Base-by-base conservation (phyloP, 73 alveolate genomes). In the Stentor roeselii region DNA sequence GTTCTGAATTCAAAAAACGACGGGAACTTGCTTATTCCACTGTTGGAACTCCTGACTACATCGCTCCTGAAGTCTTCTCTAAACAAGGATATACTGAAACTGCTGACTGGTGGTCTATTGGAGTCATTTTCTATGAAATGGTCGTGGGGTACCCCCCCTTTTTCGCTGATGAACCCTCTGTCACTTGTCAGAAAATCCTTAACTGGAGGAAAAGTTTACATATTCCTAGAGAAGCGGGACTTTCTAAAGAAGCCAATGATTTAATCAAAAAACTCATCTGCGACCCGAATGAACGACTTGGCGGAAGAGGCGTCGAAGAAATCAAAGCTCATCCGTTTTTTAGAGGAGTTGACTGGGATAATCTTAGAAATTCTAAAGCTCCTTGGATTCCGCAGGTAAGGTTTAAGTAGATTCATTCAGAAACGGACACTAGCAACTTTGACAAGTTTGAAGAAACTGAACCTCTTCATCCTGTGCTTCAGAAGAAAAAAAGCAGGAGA, bases 1-100 rank as follows among this genome's bases (percentile, higher is more conserved):
- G n/a, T n/a, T n/a, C n/a, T n/a, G n/a, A n/a, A n/a, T n/a, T n/a
- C n/a, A n/a, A n/a, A n/a, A n/a, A n/a, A n/a, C n/a, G n/a, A n/a
- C n/a, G n/a, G n/a, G n/a, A n/a, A n/a, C n/a, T n/a, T n/a, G 93
- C 93, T 4, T 87, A 87, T 88, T 90, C 90, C 59, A 92, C 92
- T 77, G 97, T 92, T n/a, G 97, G 97, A 21, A 92, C 97, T 11
- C 97, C 97, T 3, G 89, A 89, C 76, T 92, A 92, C 60, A 92
- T 92, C 82, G 92, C 96, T 31, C 97, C 97, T 0, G 89, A 92
- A 60, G 95, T 92, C 21, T 90, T 92, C 60, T 85, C 95, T 42
- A 89, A 92, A 83, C 84, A 84, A 39, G 97, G 95, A 4, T 91
- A 92, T 85, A 93, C 95, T 34, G 92, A 90, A 61, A 93, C 90